Evolutionary conservation across 2,329 filamentous ascomycete species (phyloP).

Genomic region (Diaporthe helianthi): DNA sequence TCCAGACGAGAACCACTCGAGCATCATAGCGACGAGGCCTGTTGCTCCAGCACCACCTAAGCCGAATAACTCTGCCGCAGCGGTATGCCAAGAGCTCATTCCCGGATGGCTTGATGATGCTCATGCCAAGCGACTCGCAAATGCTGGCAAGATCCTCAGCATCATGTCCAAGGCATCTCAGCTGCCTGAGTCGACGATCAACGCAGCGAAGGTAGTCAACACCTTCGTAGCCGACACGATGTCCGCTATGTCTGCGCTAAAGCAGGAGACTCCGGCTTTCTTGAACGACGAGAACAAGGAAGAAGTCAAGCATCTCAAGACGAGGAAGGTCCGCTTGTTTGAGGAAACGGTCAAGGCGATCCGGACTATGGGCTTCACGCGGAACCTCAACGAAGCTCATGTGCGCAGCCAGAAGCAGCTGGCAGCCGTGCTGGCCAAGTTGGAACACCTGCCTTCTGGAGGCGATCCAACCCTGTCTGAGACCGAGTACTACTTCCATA

Average conservation of each 20-base stretch:
- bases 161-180: slow-evolving; percentile 74
- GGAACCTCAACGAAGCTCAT: slow-evolving; percentile 78
- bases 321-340: slow-evolving; percentile 86
- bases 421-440: slow-evolving; percentile 71
- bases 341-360: slow-evolving; percentile 85
- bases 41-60: slow-evolving; percentile 37
- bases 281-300: slow-evolving; percentile 88
- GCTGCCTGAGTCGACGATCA: slow-evolving; percentile 57
- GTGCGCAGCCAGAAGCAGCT: slow-evolving; percentile 77
- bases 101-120: slow-evolving; percentile 46
- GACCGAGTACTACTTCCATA: slow-evolving; percentile 79
- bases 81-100: slow-evolving; percentile 45
- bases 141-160: slow-evolving; percentile 72
- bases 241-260: slow-evolving; percentile 73
- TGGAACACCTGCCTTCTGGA: slow-evolving; percentile 49
- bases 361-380: slow-evolving; percentile 87
- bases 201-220: slow-evolving; percentile 67
- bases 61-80: slow-evolving; percentile 44
- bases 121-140: slow-evolving; percentile 70
- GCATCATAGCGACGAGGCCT: neutral
- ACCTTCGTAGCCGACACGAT: slow-evolving; percentile 74
- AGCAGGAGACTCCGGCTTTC: slow-evolving; percentile 81
- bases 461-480: slow-evolving; percentile 45
- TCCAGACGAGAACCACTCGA: slow-evolving; percentile 54
- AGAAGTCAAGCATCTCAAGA: slow-evolving; percentile 86